These are phyloP conservation scores for Anthracocystis panici-leucophaei DNA, from an alignment of 1,284 basidiomycete species.

Conservation along the genomic window DNA sequence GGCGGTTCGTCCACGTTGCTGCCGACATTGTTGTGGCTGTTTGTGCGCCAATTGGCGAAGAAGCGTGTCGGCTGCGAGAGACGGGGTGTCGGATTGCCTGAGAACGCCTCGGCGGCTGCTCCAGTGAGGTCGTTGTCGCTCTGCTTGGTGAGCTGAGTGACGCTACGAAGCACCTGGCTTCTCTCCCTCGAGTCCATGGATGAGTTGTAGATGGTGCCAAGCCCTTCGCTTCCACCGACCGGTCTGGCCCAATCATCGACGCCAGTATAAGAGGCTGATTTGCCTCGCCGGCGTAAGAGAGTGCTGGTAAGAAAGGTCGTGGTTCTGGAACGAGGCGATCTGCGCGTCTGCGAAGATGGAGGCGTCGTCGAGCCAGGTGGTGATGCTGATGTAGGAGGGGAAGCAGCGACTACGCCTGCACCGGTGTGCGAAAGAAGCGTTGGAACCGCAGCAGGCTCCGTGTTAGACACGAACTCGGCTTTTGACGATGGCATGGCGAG, in stretches of 20 bases:
- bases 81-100: constrained; percentile 18
- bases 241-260: constrained; percentile 41
- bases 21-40: constrained; percentile 13
- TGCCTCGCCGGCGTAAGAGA: constrained; percentile 23
- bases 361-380: background rate
- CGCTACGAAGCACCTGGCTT: constrained; percentile 45
- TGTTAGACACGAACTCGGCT: constrained; percentile 23
- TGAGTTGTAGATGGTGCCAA: constrained; percentile 37
- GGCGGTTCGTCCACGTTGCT: constrained; percentile 20
- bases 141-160: constrained; percentile 38
- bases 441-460: constrained; percentile 7
- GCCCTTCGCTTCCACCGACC: constrained; percentile 49
- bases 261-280: constrained; percentile 14
- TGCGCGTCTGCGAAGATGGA: constrained; percentile 21
- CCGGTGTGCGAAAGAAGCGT: constrained; percentile 6
- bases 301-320: constrained; percentile 29
- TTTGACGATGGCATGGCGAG: constrained; percentile 27
- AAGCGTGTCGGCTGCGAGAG: constrained; percentile 15
- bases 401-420: background rate
- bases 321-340: constrained; percentile 24
- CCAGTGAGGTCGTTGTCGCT: constrained; percentile 37
- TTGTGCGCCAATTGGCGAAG: constrained; percentile 18
- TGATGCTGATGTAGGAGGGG: background rate
- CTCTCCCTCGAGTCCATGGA: constrained; percentile 35
- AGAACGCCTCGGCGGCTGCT: constrained; percentile 34